Conservation (phyloP, 441 rosid species). For the Pelargonium hybrid region DNA sequence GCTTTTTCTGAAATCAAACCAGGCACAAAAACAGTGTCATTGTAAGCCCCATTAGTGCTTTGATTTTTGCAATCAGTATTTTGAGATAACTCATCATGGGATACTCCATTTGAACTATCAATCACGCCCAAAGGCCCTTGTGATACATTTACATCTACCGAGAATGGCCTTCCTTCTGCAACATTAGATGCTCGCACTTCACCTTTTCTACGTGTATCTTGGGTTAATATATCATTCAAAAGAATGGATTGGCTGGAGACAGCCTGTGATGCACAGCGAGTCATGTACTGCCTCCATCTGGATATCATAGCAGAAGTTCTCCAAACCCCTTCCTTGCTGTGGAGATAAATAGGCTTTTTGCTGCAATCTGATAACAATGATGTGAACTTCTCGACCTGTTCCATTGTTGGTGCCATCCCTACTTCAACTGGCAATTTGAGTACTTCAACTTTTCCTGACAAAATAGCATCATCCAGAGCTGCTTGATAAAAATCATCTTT, state of each 20-base stretch:
- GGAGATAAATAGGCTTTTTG: slow-evolving; percentile 78
- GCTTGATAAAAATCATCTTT: slow-evolving; percentile 76
- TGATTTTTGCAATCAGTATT: slow-evolving; percentile 18
- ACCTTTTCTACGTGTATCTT: slow-evolving; percentile 26
- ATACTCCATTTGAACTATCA: slow-evolving; percentile 31
- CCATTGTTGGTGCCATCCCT: slow-evolving; percentile 74
- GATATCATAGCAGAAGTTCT: slow-evolving; percentile 87
- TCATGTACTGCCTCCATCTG: slow-evolving; percentile 87
- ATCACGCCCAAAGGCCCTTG: slow-evolving; percentile 22
- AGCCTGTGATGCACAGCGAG: slow-evolving; percentile 30
- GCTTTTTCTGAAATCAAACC: slow-evolving; percentile 23
- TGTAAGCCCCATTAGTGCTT: slow-evolving; percentile 19
- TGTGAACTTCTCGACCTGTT: slow-evolving; percentile 89
- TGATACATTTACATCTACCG: slow-evolving; percentile 22
- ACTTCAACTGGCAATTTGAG: slow-evolving; percentile 70
- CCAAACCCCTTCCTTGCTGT: slow-evolving; percentile 89
- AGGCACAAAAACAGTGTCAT: slow-evolving; percentile 22
- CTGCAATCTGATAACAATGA: slow-evolving; percentile 56
- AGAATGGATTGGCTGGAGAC: slow-evolving; percentile 17
- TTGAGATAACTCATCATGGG: slow-evolving; percentile 22
- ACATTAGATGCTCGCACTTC: slow-evolving; percentile 17
- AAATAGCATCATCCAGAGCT: slow-evolving; percentile 51
- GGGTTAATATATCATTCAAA: slow-evolving; percentile 17
- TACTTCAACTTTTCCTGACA: slow-evolving; percentile 48
- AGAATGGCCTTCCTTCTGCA: slow-evolving; percentile 15